Conservation (phyloP, 2,329 filamentous ascomycete species). For the Hortaea sp. region DNA sequence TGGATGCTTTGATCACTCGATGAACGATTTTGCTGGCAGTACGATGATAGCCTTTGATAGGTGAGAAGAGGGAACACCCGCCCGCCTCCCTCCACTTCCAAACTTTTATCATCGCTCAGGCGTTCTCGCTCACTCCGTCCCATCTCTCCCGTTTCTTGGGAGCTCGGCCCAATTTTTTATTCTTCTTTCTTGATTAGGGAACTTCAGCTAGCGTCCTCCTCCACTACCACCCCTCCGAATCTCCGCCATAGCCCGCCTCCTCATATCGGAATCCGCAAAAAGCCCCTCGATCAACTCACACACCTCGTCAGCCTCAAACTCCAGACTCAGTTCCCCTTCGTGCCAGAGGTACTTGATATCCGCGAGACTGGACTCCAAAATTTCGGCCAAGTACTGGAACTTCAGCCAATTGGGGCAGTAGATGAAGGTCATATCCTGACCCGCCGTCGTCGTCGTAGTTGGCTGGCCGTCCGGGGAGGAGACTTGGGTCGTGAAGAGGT, state of each 20-base stretch:
- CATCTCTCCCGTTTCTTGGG: no score
- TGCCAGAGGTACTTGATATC: constrained; percentile 58
- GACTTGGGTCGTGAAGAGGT: constrained; percentile 42
- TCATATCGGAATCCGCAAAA: constrained; percentile 52
- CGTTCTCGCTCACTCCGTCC: no score
- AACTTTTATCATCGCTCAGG: no score
- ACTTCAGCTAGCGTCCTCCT: no score
- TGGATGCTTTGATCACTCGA: no score
- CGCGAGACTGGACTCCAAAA: constrained; percentile 51
- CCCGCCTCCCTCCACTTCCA: no score
- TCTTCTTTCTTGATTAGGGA: no score
- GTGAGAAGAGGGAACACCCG: no score
- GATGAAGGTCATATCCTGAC: constrained; percentile 44
- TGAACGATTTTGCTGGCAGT: no score
- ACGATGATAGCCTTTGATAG: no score
- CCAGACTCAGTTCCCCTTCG: constrained; percentile 52
- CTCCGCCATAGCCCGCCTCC: constrained; percentile 48
- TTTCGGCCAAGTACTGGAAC: constrained; percentile 55
- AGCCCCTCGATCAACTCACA: constrained; percentile 54
- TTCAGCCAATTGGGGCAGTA: constrained; percentile 56
- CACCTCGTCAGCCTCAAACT: constrained; percentile 53
- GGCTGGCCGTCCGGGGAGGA: constrained; percentile 12
- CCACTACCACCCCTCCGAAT: constrained; percentile 31
- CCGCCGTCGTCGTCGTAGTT: constrained; percentile 27
- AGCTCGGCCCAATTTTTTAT: no score